phyloP scores from a whole-genome alignment of 257 asterid species.

The Anisodus acutangulus region DNA sequence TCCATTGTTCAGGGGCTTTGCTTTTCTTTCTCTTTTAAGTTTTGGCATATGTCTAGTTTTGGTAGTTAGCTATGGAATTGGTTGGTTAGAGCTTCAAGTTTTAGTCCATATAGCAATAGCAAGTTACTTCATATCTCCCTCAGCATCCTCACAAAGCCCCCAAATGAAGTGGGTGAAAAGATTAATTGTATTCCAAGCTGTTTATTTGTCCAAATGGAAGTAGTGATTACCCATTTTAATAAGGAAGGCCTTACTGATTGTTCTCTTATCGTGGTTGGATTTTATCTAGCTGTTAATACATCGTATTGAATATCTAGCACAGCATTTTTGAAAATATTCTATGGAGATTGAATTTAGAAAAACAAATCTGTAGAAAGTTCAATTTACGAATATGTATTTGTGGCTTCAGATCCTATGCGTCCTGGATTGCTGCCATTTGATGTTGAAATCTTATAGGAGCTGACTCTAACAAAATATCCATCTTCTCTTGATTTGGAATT shows the following conservation, averaged over 20 bases:
- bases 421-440: too few species aligned
- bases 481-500: too few species aligned
- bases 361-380: too few species aligned
- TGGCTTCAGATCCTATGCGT: too few species aligned
- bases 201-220: background rate
- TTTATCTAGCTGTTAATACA: background rate
- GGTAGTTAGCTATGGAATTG: background rate
- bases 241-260: background rate
- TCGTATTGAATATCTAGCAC: too few species aligned
- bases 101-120: background rate
- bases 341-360: too few species aligned
- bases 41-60: background rate
- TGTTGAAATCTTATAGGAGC: too few species aligned
- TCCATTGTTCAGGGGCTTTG: background rate
- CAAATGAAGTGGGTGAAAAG: background rate
- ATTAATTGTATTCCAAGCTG: background rate
- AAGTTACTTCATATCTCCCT: background rate
- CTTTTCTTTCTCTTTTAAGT: too few species aligned
- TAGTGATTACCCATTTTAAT: background rate
- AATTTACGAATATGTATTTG: too few species aligned
- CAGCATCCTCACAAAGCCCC: background rate
- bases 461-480: too few species aligned
- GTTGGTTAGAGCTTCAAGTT: background rate
- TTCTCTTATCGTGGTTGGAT: background rate
- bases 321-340: too few species aligned